Evolutionary conservation across 164 flowering plant species (phyloP), one percentile per base, ranked within the genome.

Genomic region (Liquidambar formosana): DNA sequence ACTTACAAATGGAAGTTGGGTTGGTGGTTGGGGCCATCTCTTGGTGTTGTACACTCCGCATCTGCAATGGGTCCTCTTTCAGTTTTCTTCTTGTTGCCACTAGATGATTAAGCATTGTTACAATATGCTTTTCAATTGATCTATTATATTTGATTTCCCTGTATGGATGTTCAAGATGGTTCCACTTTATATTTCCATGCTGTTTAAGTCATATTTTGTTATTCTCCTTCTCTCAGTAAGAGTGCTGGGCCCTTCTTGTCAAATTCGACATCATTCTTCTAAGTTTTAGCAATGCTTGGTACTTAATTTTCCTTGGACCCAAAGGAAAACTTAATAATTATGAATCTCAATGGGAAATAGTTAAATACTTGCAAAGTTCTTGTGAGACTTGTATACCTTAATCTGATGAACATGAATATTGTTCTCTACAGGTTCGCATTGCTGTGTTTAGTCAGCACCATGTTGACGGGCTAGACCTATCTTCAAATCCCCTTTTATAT

Each of bases 371-470:
- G 25, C 46, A 64, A 10, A n/a, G 44, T 53, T 38, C 5, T 16
- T 38, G 8, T 22, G 28, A 8, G 6, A 26, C 14, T 21, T 44
- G 41, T 49, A 56, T 70, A 14, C 64, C 41, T 45, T 41, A 41
- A 63, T 38, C 65, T 68, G 19, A 56, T 57, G 47, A 43, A 23
- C 27, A 71, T 67, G 62, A 26, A 14, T 53, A 14, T 70, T 23
- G 10, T 74, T 58, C 25, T 74, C 15, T 78, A 57, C 86, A 96
- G 99, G 99, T 96, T 71, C 95, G 99, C 16, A 90, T 93, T 81
- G 98, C 99, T 65, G 97, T 92, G 62, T 96, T 96, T 65, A 96
- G 93, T 79, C 99, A 96, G 85, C 99, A 96, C 77, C 99, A 96
- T 66, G 98, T 96, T 64, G 99, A 93, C 72, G 99, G 98, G 67